phyloP scores from a whole-genome alignment of 2,329 filamentous ascomycete species.

The Lasiodiplodia sp. region DNA sequence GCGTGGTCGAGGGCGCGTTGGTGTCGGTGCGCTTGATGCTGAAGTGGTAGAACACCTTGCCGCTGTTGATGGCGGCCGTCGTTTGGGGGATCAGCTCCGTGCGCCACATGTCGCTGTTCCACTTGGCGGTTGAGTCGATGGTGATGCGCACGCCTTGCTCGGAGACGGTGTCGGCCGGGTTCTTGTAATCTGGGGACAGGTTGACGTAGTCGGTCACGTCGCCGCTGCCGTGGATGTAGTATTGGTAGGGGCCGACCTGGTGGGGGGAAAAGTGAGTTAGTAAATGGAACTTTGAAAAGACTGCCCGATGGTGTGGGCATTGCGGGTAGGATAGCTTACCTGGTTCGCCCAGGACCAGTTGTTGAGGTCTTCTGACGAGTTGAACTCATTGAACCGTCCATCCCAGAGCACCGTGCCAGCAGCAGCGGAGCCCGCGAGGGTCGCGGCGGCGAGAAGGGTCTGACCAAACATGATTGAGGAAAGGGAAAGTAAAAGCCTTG shows the following conservation, averaged over 20 bases:
- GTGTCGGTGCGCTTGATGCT: conserved; percentile 65
- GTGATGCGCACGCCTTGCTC: conserved; percentile 73
- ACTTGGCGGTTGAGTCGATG: conserved; percentile 69
- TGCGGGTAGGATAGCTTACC: background rate
- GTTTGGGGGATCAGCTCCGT: conserved; percentile 79
- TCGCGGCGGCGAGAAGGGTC: background rate
- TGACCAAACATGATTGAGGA: conserved; percentile 12
- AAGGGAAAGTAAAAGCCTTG: background rate
- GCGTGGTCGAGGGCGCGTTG: conserved; percentile 67
- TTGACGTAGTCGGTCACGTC: conserved; percentile 67
- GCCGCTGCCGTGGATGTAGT: conserved; percentile 74
- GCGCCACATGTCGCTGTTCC: conserved; percentile 75
- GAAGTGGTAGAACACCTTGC: conserved; percentile 76
- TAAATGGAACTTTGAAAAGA: conserved; percentile 56
- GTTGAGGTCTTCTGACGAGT: conserved; percentile 61
- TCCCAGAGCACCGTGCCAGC: conserved; percentile 66
- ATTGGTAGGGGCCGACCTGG: conserved; percentile 72
- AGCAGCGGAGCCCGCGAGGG: conserved; percentile 16
- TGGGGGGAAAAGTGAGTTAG: background rate
- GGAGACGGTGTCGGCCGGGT: conserved; percentile 67
- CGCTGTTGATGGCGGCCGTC: conserved; percentile 67
- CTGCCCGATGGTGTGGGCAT: conserved; percentile 47
- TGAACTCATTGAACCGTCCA: conserved; percentile 69
- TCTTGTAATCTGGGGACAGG: conserved; percentile 67
- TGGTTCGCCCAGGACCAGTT: conserved; percentile 48